Conservation (phyloP, 345 rosid species). For the Nephelium lappaceum region DNA sequence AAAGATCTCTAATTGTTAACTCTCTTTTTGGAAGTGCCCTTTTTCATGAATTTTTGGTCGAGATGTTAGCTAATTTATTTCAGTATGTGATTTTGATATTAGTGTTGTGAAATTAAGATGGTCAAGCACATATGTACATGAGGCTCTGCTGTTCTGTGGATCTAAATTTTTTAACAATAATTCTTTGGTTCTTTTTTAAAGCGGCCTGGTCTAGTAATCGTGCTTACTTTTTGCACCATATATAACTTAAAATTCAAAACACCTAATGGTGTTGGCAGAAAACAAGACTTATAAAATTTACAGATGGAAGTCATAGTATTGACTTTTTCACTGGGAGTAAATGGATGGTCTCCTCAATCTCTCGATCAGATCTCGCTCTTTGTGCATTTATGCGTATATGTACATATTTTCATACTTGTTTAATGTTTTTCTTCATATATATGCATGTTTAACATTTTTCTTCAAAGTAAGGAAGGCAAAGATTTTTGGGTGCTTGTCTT, state of each 20-base stretch:
- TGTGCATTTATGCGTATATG: not conserved
- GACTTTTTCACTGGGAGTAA: no score
- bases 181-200: not conserved
- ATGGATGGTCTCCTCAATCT: no score
- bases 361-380: not conserved
- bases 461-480: not conserved
- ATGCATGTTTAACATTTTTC: no score
- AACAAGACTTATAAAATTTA: no score
- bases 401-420: not conserved
- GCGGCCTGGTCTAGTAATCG: no score
- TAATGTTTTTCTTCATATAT: not conserved
- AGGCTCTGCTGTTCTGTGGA: not conserved
- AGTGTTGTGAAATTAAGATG: not conserved
- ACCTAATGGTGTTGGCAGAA: no score
- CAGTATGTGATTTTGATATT: not conserved
- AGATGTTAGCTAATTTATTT: not conserved
- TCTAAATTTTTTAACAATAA: not conserved
- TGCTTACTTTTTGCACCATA: no score
- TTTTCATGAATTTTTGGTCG: no score
- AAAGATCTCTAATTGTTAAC: constrained; percentile 53
- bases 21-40: not conserved
- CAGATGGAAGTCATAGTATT: no score
- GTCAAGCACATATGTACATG: not conserved
- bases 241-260: no score
- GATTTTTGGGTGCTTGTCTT: not conserved